These are phyloP conservation scores for Podospora bellae-mahoneyi DNA, from an alignment of 495 filamentous ascomycete genomes.

Conservation along the genomic window DNA sequence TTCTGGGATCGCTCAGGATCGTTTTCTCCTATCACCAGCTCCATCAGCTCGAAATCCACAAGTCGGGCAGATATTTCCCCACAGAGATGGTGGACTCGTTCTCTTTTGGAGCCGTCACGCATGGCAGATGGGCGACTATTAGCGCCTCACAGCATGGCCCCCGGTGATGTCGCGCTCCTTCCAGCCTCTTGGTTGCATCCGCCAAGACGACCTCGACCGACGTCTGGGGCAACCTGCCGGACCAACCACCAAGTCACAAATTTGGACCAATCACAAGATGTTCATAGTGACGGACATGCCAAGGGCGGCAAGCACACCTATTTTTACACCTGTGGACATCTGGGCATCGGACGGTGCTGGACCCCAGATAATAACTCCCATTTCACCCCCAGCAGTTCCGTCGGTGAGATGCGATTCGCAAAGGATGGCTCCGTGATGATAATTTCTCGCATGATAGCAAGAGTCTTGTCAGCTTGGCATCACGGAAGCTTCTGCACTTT, in stretches of 20 bases:
- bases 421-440: background rate
- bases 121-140: background rate
- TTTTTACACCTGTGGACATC: slow-evolving; percentile 3
- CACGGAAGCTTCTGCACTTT: background rate
- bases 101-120: background rate
- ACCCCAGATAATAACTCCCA: background rate
- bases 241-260: background rate
- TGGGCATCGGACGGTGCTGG: background rate
- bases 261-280: background rate
- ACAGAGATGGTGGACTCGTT: background rate
- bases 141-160: background rate
- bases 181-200: background rate
- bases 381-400: background rate
- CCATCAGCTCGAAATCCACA: background rate
- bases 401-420: background rate
- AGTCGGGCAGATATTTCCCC: background rate
- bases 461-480: background rate
- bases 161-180: background rate
- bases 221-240: background rate
- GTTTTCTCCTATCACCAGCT: background rate
- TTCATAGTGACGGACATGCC: background rate
- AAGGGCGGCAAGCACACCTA: slow-evolving; percentile 1
- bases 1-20: background rate
- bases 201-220: slow-evolving; percentile 2
- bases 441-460: background rate